Percentiles rank a stretch among this genome's conserved stretches.
Conservation (phyloP, 2,329 filamentous ascomycete species). For the Aspergillus flavus region DNA sequence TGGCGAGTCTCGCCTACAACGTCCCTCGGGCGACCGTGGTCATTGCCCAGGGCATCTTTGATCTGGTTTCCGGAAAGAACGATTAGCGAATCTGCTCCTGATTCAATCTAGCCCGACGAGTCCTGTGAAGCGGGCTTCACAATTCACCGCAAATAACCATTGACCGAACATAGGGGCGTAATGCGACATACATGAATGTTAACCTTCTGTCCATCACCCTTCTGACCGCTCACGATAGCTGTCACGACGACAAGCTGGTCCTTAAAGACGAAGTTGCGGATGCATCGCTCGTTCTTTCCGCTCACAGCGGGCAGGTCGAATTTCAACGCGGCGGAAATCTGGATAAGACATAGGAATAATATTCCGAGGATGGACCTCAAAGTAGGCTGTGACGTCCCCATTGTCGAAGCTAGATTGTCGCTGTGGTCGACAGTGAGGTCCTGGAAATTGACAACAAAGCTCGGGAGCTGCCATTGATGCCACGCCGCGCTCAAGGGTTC, state of each 20-base stretch:
- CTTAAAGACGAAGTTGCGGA: conserved; percentile 91
- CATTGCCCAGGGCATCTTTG: conserved; percentile 91
- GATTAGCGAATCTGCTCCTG: conserved; percentile 11
- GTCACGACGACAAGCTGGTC: conserved; percentile 96
- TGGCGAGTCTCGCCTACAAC: conserved; percentile 89
- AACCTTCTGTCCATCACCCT: conserved; percentile 88
- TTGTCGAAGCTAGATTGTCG: conserved; percentile 26
- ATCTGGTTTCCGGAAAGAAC: conserved; percentile 61
- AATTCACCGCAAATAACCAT: not conserved
- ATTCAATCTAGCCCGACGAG: not conserved
- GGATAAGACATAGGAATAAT: conserved; percentile 37
- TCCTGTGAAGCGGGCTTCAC: not conserved
- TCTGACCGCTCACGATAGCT: conserved; percentile 78
- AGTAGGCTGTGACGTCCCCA: conserved; percentile 33
- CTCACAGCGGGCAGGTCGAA: conserved; percentile 80
- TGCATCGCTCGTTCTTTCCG: conserved; percentile 77
- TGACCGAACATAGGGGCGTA: not conserved
- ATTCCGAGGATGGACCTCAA: conserved; percentile 36
- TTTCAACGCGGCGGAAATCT: conserved; percentile 70
- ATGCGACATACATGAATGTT: conserved; percentile 78
- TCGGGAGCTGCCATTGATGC: conserved; percentile 36
- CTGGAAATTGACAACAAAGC: conserved; percentile 23
- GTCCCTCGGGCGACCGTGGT: conserved; percentile 90
- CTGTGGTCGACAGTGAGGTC: conserved; percentile 17
- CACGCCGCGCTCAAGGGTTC: conserved; percentile 36